A percentile compares a stretch with the other conserved stretches of the same genome.
phyloP scores from a whole-genome alignment of 2,329 filamentous ascomycete genomes.

The Juglanconis sp. region DNA sequence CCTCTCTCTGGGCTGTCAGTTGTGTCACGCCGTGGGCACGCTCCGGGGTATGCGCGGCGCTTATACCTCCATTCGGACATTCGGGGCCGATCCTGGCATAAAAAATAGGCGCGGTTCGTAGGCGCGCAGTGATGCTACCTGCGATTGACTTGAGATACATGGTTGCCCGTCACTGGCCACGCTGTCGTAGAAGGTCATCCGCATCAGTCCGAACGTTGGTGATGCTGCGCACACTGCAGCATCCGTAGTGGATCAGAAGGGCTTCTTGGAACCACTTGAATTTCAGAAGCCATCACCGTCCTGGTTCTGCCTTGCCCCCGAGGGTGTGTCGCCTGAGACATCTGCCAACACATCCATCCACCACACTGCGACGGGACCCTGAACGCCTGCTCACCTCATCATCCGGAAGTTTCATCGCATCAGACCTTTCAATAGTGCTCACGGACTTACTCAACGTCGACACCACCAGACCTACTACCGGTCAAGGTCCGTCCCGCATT shows the following conservation, averaged over 20 bases:
- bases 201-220: neutral
- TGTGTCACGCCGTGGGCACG: neutral
- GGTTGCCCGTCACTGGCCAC: neutral
- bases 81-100: neutral
- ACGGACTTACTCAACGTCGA: neutral
- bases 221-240: neutral
- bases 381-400: constrained; percentile 6
- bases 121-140: neutral
- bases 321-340: constrained; percentile 16
- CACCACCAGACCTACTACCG: neutral
- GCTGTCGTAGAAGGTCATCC: neutral
- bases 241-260: neutral
- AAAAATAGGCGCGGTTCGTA: neutral
- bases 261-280: neutral
- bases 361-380: constrained; percentile 1
- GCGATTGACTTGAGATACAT: no score
- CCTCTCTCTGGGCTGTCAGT: neutral
- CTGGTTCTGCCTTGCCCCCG: neutral
- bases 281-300: neutral
- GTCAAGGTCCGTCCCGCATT: neutral
- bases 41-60: neutral
- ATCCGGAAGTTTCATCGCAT: neutral
- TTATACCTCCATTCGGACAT: neutral
- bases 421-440: constrained; percentile 11
- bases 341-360: constrained; percentile 10